Evolutionary conservation across 2,329 filamentous ascomycete genomes (phyloP).

Genomic region (Colletotrichum sp.): DNA sequence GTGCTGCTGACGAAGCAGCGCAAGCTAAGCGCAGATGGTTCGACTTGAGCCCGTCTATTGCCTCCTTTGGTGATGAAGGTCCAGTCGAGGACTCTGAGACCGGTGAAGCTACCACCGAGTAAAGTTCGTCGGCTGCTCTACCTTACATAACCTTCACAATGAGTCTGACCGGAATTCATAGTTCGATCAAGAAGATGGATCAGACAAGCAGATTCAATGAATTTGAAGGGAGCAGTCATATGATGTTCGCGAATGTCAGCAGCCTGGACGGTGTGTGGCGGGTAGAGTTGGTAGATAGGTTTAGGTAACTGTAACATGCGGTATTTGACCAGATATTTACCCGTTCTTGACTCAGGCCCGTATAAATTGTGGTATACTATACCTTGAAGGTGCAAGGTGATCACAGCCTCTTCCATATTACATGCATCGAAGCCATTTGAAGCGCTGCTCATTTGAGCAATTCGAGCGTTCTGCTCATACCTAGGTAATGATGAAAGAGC

Average conservation of each 20-base stretch:
- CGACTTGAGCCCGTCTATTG: neutral
- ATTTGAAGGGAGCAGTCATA: too few species aligned
- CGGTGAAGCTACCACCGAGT: neutral
- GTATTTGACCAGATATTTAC: neutral
- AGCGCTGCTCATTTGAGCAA: too few species aligned
- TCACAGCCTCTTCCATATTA: too few species aligned
- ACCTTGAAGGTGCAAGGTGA: too few species aligned
- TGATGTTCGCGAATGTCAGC: too few species aligned
- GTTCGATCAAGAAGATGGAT: too few species aligned
- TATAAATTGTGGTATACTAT: too few species aligned
- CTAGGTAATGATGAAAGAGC: too few species aligned
- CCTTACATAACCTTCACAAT: accelerated
- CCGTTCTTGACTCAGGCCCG: neutral
- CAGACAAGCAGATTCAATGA: too few species aligned
- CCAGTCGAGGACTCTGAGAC: neutral
- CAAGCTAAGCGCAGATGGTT: neutral
- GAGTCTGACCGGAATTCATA: neutral
- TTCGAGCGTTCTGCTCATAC: too few species aligned
- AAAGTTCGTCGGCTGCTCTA: neutral
- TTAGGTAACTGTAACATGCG: neutral
- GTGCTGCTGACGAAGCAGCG: neutral
- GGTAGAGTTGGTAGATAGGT: neutral
- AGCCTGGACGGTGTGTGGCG: too few species aligned
- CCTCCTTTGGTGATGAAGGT: neutral
- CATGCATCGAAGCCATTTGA: too few species aligned